Evolutionary conservation across 768 basidiomycete genomes (phyloP).

Genomic region (Kwoniella sp.): DNA sequence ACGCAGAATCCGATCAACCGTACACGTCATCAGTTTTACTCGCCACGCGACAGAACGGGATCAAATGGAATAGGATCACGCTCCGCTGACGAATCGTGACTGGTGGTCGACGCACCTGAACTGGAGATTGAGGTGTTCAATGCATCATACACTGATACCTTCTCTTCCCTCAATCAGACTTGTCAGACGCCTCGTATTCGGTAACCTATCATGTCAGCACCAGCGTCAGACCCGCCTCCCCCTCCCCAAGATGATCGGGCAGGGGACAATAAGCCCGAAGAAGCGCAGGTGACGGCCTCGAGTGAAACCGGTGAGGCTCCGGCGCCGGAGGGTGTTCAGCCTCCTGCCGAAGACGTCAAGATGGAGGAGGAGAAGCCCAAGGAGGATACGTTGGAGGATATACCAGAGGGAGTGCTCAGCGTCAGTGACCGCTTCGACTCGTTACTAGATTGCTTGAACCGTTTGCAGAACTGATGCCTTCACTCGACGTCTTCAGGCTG

Average conservation of each 20-base stretch:
- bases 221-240: conserved; percentile 35
- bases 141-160: neutral
- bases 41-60: neutral
- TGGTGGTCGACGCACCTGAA: neutral
- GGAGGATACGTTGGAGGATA: conserved; percentile 78
- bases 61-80: conserved; percentile 6
- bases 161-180: too few species aligned
- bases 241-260: conserved; percentile 17
- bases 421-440: conserved; percentile 50
- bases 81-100: conserved; percentile 22
- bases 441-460: neutral
- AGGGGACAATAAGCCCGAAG: conserved; percentile 16
- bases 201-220: conserved; percentile 30
- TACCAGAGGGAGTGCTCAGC: conserved; percentile 78
- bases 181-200: too few species aligned
- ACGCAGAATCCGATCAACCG: too few species aligned
- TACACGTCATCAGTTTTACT: conserved; percentile 5
- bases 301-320: neutral
- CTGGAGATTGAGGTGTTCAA: neutral
- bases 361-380: conserved; percentile 40
- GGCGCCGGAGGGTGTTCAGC: conserved; percentile 8
- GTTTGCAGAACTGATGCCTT: neutral
- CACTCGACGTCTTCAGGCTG: conserved; percentile 14
- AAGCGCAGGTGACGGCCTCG: neutral
- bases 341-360: conserved; percentile 32